Evolutionary conservation across 371 early-diverging fungal species (phyloP).

Genomic region (Mucor irregularis): DNA sequence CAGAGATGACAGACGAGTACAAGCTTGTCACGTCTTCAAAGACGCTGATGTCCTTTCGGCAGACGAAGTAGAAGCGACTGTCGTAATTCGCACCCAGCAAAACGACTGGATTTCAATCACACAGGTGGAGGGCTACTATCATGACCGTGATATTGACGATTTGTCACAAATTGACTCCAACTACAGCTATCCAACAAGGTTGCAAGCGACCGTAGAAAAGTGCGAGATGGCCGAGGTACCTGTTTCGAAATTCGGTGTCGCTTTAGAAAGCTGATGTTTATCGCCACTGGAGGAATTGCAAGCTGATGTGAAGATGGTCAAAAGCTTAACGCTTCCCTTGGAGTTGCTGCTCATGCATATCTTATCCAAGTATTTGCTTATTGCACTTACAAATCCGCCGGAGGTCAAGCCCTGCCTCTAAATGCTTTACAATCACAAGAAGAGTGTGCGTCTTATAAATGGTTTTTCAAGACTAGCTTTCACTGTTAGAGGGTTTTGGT

Average conservation of each 20-base stretch:
- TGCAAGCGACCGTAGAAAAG: neutral
- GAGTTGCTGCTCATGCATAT: neutral
- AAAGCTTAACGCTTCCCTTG: neutral
- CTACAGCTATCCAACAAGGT: neutral
- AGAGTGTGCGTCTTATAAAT: too few species aligned
- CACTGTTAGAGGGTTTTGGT: too few species aligned
- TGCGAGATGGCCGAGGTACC: neutral
- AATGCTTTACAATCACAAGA: too few species aligned
- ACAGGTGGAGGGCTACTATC: neutral
- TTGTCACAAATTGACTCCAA: neutral
- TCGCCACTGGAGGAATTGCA: neutral
- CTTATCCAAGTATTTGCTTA: neutral
- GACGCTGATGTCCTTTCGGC: neutral
- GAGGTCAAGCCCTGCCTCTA: too few species aligned
- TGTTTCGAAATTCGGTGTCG: neutral
- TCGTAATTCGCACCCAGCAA: neutral
- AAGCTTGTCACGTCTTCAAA: too few species aligned
- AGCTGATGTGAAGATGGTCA: neutral
- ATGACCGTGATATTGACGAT: neutral
- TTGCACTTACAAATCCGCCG: too few species aligned
- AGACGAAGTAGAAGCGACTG: neutral
- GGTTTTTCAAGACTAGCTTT: too few species aligned
- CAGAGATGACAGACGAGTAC: neutral
- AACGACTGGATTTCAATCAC: slow-evolving; percentile 1
- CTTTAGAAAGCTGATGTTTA: neutral